phyloP scores from a whole-genome alignment of 1,284 basidiomycete species.

The Earliella scabrosa region DNA sequence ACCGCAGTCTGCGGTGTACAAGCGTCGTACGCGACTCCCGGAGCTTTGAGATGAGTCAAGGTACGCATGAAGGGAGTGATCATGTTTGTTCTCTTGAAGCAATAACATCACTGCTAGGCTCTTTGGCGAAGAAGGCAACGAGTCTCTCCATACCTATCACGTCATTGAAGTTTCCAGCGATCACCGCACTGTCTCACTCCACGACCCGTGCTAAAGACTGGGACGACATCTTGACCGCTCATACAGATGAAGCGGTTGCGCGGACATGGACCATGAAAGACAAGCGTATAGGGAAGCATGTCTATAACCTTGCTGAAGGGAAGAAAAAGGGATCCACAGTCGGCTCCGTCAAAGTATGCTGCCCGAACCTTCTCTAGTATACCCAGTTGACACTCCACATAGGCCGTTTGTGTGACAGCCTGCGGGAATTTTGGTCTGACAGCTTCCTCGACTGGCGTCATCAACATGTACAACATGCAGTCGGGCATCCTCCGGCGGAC shows the following conservation, averaged over 20 bases:
- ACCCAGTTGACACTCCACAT: too few species aligned
- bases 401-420: constrained; percentile 90
- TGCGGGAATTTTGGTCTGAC: constrained; percentile 97
- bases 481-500: constrained; percentile 86
- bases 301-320: constrained; percentile 55
- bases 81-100: not conserved
- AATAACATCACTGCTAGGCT: constrained; percentile 50
- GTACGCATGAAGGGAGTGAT: constrained; percentile 47
- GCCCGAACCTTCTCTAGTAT: not conserved
- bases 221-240: constrained; percentile 95
- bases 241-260: constrained; percentile 80
- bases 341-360: constrained; percentile 67
- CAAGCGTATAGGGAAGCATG: constrained; percentile 83
- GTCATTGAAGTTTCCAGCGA: constrained; percentile 81
- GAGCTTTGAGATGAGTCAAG: constrained; percentile 95
- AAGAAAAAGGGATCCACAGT: constrained; percentile 47
- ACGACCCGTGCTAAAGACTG: constrained; percentile 90
- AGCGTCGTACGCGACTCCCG: constrained; percentile 94
- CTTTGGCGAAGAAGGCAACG: constrained; percentile 85
- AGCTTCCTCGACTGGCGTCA: constrained; percentile 78
- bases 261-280: constrained; percentile 88
- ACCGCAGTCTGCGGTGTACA: constrained; percentile 88
- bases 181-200: constrained; percentile 82
- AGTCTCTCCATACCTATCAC: constrained; percentile 80
- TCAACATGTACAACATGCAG: constrained; percentile 96